These are phyloP conservation scores for Cladosporium austrohemisphaericum DNA, from an alignment of 2,329 filamentous ascomycete genomes.

Conservation along the genomic window DNA sequence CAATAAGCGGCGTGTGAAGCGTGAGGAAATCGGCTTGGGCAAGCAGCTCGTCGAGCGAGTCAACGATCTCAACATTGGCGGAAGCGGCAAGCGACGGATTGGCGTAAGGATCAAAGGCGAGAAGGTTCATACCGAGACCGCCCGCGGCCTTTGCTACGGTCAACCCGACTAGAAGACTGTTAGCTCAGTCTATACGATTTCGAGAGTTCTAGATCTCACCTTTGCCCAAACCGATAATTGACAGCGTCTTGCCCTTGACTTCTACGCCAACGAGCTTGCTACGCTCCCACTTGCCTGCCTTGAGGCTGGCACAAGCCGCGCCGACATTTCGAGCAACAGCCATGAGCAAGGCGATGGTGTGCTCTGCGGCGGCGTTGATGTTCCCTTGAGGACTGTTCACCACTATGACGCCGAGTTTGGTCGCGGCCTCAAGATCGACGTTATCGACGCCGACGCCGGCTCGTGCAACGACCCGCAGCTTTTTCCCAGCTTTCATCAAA, in stretches of 20 bases:
- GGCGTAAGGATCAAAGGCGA: constrained; percentile 74
- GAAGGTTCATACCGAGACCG: constrained; percentile 71
- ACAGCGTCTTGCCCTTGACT: constrained; percentile 71
- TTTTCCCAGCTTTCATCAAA: constrained; percentile 62
- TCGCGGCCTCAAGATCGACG: constrained; percentile 71
- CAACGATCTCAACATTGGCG: constrained; percentile 54
- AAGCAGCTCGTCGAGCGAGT: constrained; percentile 49
- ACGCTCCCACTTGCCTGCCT: constrained; percentile 71
- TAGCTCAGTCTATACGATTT: not conserved
- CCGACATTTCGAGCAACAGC: constrained; percentile 71
- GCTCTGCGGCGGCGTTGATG: constrained; percentile 63
- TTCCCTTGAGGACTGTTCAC: constrained; percentile 78
- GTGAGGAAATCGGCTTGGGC: constrained; percentile 71
- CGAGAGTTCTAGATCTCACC: constrained; percentile 38
- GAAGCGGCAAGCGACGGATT: constrained; percentile 66
- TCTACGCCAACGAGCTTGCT: constrained; percentile 72
- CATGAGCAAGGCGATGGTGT: constrained; percentile 57
- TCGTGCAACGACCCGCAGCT: constrained; percentile 72
- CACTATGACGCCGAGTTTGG: constrained; percentile 69
- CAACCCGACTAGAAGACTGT: constrained; percentile 58
- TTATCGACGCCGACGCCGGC: constrained; percentile 83
- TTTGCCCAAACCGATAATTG: constrained; percentile 77
- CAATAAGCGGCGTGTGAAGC: constrained; percentile 75
- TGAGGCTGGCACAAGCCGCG: constrained; percentile 64
- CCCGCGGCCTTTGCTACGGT: constrained; percentile 76